Conservation (phyloP, 768 basidiomycete species). For the Amanita muscaria region DNA sequence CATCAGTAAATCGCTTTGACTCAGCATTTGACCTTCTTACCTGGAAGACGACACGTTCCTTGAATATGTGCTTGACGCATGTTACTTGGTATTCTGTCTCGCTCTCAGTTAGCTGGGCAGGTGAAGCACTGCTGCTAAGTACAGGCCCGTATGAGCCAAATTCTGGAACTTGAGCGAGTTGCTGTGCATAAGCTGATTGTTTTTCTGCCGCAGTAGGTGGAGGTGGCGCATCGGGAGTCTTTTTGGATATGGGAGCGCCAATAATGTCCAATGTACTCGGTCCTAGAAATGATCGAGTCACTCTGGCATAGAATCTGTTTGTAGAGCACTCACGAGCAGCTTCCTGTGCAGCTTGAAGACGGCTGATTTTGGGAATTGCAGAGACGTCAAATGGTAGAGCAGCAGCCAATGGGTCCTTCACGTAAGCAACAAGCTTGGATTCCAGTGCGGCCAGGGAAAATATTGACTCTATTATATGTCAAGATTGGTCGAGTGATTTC, state of each 20-base stretch:
- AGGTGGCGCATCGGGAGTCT: conserved; percentile 49
- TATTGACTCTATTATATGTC: conserved; percentile 63
- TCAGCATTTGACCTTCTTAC: conserved; percentile 31
- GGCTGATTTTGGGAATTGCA: conserved; percentile 88
- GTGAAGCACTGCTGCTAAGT: conserved; percentile 75
- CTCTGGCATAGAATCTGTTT: not conserved
- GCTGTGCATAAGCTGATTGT: conserved; percentile 79
- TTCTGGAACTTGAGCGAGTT: conserved; percentile 82
- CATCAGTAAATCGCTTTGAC: conserved; percentile 1
- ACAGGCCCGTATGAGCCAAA: conserved; percentile 79
- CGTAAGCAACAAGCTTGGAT: conserved; percentile 86
- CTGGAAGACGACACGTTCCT: conserved; percentile 95
- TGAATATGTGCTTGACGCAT: conserved; percentile 95
- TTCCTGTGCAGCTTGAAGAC: conserved; percentile 85
- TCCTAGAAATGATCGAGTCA: conserved; percentile 34
- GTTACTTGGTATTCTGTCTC: conserved; percentile 98
- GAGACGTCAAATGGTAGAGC: conserved; percentile 76
- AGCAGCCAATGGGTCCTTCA: conserved; percentile 70
- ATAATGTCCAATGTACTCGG: conserved; percentile 85
- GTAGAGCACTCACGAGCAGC: conserved; percentile 58
- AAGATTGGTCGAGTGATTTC: not conserved
- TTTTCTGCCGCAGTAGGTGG: conserved; percentile 81
- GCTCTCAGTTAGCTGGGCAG: conserved; percentile 82
- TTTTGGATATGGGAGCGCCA: conserved; percentile 57
- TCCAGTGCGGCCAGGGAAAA: conserved; percentile 89